A percentile compares a stretch with the other conserved stretches of the same genome.
Evolutionary conservation across 78 protist genomes (phyloP).

Genomic region (Goniomonas avonlea): DNA sequence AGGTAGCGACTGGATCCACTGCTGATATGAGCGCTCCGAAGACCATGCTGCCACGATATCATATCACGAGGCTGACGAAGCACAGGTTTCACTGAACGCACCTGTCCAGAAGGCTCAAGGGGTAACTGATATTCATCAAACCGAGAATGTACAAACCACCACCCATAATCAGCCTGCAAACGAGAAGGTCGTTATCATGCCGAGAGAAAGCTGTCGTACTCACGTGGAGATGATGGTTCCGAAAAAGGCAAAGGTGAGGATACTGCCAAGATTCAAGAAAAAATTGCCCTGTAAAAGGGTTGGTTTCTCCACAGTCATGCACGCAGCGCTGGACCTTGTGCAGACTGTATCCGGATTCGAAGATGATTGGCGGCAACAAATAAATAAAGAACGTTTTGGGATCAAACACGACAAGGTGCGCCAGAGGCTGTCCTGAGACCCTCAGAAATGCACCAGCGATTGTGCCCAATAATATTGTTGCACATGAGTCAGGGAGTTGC

Average conservation of each 20-base stretch:
- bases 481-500: neutral
- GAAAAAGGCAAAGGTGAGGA: conserved; percentile 21
- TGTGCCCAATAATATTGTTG: neutral
- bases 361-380: conserved; percentile 46
- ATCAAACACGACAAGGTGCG: neutral
- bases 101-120: neutral
- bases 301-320: no score
- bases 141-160: neutral
- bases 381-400: conserved; percentile 23
- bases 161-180: conserved; percentile 16
- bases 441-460: neutral
- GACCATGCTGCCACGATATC: no score
- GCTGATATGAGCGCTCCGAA: conserved; percentile 34
- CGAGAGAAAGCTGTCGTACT: no score
- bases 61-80: no score
- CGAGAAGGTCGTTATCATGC: no score
- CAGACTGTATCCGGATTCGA: conserved; percentile 25
- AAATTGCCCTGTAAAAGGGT: no score
- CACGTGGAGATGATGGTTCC: no score
- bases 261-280: neutral
- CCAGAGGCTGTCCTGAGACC: neutral
- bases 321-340: no score
- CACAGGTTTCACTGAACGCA: no score
- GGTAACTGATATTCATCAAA: neutral
- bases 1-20: conserved; percentile 43